Evolutionary conservation across 352 stramenopile species (phyloP).

Genomic region (Pythium apleroticum): DNA sequence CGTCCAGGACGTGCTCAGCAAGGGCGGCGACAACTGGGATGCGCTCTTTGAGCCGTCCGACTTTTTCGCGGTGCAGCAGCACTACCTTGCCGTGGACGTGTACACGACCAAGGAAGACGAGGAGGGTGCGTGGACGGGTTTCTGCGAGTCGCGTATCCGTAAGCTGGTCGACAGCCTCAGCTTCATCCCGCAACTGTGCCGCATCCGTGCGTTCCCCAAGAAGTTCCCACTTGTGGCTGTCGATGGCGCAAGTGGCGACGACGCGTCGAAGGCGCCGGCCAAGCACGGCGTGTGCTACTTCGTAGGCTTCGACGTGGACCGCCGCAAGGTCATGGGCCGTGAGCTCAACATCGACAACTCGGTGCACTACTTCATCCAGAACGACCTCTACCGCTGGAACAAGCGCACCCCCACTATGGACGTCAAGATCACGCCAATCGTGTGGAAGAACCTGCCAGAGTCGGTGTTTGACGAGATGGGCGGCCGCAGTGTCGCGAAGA

Average conservation of each 20-base stretch:
- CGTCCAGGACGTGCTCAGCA: constrained; percentile 84
- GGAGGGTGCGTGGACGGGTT: constrained; percentile 92
- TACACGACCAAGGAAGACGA: constrained; percentile 87
- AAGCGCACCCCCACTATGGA: constrained; percentile 87
- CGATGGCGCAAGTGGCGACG: constrained; percentile 25
- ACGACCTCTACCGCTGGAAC: constrained; percentile 88
- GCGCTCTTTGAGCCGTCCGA: constrained; percentile 79
- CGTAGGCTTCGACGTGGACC: constrained; percentile 84
- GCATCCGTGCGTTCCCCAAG: constrained; percentile 82
- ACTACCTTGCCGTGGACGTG: constrained; percentile 92
- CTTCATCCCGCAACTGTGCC: constrained; percentile 79
- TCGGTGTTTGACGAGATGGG: constrained; percentile 86
- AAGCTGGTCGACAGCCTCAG: constrained; percentile 88
- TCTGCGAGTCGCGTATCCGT: constrained; percentile 93
- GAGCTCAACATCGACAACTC: constrained; percentile 87
- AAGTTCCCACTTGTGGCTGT: constrained; percentile 79
- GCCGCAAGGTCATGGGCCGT: constrained; percentile 65
- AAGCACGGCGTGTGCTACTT: constrained; percentile 86
- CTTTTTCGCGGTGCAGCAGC: constrained; percentile 88
- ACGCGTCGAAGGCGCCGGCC: constrained; percentile 27
- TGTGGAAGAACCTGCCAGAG: constrained; percentile 87
- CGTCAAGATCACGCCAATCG: constrained; percentile 77
- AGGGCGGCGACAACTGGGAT: constrained; percentile 78
- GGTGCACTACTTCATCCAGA: constrained; percentile 89
- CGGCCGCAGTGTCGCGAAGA: constrained; percentile 57